Evolutionary conservation across 1,284 basidiomycete genomes (phyloP), one percentile per base, ranked within the genome.

Genomic region (Cutaneotrichosporon daszewskae): DNA sequence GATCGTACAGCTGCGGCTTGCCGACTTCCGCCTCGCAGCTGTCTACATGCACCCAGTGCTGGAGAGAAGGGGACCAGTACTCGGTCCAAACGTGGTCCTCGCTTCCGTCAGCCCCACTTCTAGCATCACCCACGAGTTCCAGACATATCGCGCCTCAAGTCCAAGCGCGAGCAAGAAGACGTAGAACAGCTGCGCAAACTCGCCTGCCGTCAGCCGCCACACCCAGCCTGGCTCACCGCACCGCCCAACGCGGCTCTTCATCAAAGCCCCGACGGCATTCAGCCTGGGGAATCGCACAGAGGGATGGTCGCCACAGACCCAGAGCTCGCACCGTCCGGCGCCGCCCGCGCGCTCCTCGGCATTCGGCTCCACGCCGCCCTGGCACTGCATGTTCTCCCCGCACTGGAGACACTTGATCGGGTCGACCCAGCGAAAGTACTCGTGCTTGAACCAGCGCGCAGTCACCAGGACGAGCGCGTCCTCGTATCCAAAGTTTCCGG

Each of bases 31-130:
- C 71, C 55, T 76, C 75, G 56, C 71, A 74, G 7, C 72, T 60
- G 58, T 76, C 75, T 14, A 74, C 61, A 50, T 76, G 75, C 14
- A 75, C 64, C 74, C 74, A 76, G 29, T 74, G 67, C 18, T 60
- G 39, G 7, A 60, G 36, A 3, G 48, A 28, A 3, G 54, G 47
- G 6, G 60, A 62, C 54, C 60, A 72, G 48, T 67, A 73, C 54
- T 73, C 73, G 37, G 69, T 69, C 74, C 74, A 76, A n/a, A 76
- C 74, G 45, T 76, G 75, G 55, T 76, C 75, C 57, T 75, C 74
- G 19, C 65, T 68, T 40, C 59, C 4, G 27, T 33, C 33, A 42
- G 47, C 32, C 16, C 19, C 24, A 11, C 26, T 17, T 14, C 16
- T 17, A 14, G 24, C 18, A 12, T n/a, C 5, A 48, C 54, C 5